Evolutionary conservation across 805 yeast species (phyloP).

Genomic region (Metschnikowia gruessii): DNA sequence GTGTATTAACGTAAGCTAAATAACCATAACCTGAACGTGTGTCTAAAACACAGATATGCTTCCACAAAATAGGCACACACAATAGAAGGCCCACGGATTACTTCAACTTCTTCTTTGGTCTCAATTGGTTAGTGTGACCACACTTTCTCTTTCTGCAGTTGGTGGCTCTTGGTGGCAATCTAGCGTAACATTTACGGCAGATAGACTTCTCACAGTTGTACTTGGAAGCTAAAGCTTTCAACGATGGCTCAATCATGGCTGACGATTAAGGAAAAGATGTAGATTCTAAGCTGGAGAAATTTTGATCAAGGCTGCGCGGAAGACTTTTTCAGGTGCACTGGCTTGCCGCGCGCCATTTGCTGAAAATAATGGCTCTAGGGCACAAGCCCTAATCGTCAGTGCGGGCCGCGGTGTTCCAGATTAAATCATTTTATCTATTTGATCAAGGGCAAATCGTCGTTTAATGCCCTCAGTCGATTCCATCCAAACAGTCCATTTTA

Average conservation of each 20-base stretch:
- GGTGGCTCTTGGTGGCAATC: conserved; percentile 99
- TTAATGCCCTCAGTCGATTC: too few species aligned
- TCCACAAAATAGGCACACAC: conserved; percentile 15
- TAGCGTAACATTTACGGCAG: conserved; percentile 99
- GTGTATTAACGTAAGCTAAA: conserved; percentile 21
- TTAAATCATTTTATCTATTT: too few species aligned
- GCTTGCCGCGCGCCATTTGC: conserved; percentile 1
- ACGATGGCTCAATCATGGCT: conserved; percentile 94
- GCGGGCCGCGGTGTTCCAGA: neutral
- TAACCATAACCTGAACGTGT: conserved; percentile 12
- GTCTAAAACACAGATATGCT: conserved; percentile 2
- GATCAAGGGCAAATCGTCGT: too few species aligned
- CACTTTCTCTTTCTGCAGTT: conserved; percentile 99
- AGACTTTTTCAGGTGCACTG: conserved; percentile 18
- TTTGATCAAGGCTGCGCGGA: conserved; percentile 12
- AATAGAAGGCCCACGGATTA: conserved; percentile 44
- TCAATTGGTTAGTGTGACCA: conserved; percentile 99
- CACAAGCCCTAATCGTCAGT: conserved; percentile 10
- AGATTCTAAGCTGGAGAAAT: conserved; percentile 6
- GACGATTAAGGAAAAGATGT: conserved; percentile 16
- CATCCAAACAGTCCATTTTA: too few species aligned
- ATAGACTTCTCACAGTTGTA: conserved; percentile 99
- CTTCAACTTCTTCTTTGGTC: conserved; percentile 99
- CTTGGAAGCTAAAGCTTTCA: conserved; percentile 98
- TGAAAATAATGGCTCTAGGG: conserved; percentile 8